Base-by-base conservation (phyloP, 805 yeast genomes). In the Cyberlindnera mycetangii region DNA sequence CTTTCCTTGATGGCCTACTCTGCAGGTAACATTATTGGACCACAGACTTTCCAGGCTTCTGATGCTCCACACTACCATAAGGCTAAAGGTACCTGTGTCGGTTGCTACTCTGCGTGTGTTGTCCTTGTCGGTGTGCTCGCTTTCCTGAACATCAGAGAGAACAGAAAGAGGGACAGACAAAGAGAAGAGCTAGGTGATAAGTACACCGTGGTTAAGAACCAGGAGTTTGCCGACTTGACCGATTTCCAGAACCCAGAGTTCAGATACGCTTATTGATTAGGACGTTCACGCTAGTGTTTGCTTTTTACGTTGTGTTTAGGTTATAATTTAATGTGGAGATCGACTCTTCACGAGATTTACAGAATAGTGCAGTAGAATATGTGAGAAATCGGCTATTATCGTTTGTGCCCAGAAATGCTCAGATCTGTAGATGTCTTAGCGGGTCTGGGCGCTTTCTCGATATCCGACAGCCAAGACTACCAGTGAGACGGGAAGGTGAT, bases 41-140 rank as follows among this genome's bases (percentile, higher is more conserved):
- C 92, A 6, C 89, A 83, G 61, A 71, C 85, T 16, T 85, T 85
- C 67, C 70, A 68, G 45, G 63, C 74, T 0, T 51, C 61, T 7
- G 77, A 82, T 46, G 81, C 79, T 19, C 89, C 89, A 7, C 56
- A 63, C 30, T 85, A 83, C 53, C 62, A 62, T 6, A 74, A 76
- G 21, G 85, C 82, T 4, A 78, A 78, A 49, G 66, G 71, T 19
- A 42, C 50, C 12, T 32, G 38, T 32, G 50, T 42, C 27, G 47
- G 46, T 34, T 41, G 34, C 24, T 41, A 41, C 37, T 34, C 34
- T 33, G 39, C 25, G 14, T 28, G 33, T 25, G 37, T 34, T 16
- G 19, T 21, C 14, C 32, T 41, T 15, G 32, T 34, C 15, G 35
- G 25, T 21, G 7, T 44, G 10, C 32, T 44, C 32, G 48, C 45